Evolutionary conservation across 306 rosid genomes (phyloP), one percentile per base, ranked within the genome.

Genomic region (Nissolia schottii): DNA sequence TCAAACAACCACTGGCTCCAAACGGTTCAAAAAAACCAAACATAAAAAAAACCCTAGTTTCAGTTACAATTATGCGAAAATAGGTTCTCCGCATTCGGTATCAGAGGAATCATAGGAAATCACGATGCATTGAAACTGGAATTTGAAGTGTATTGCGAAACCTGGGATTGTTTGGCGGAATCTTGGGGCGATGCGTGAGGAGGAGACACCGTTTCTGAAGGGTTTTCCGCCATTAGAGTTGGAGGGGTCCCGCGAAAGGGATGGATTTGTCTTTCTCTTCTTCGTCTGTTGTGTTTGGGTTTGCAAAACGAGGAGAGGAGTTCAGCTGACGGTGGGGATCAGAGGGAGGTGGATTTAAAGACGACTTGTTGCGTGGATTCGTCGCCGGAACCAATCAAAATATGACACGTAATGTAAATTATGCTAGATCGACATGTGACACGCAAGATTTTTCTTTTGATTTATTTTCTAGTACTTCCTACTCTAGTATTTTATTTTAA

Each of bases 221-320:
- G 79, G 16, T 70, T 74, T 82, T 78, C 89, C 58, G 82, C 90
- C 96, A 89, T 89, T 61, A 76, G 46, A 12, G 7, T 53, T 10
- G 16, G 73, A 77, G 70, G 28, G 68, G 15, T 58, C 22, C 23
- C 20, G 35, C 32, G 28, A 12, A 28, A 16, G 37, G 10, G 15
- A 12, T 12, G 14, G 48, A 2, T 13, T 13, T 14, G 18, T 8
- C 13, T 11, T 22, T 4, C 3, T 13, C 2, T 12, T 3, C 2
- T 1, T 27, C 0, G 25, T 27, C 9, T 12, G 15, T 8, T 46
- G 55, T 27, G 16, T 58, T 45, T 45, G 59, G 15, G 34, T 29
- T 20, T 61, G 55, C 5, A 4, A 18, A n/a, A n/a, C n/a, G n/a
- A n/a, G n/a, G n/a, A n/a, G n/a, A n/a, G n/a, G n/a, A n/a, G n/a